These are phyloP conservation scores for Dictyostelium firmibasis DNA, from an alignment of 78 protist genomes.

Conservation along the genomic window DNA sequence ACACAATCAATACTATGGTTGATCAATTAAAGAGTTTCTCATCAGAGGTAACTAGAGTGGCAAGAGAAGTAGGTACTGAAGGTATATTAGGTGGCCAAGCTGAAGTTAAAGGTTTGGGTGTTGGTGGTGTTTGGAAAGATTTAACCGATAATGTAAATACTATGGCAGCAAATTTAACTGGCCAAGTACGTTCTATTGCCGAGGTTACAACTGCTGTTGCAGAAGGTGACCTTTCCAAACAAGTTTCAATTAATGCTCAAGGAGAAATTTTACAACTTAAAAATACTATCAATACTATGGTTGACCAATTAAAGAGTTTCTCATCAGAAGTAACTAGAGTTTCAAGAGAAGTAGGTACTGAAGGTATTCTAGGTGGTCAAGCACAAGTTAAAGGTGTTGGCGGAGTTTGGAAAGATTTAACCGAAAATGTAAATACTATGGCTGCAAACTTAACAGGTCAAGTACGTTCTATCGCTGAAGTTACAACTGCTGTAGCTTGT, in stretches of 20 bases:
- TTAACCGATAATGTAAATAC: slow-evolving; percentile 67
- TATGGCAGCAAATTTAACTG: slow-evolving; percentile 51
- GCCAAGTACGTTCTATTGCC: slow-evolving; percentile 50
- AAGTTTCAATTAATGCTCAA: slow-evolving; percentile 35
- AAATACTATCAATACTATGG: slow-evolving; percentile 72
- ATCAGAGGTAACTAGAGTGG: slow-evolving; percentile 71
- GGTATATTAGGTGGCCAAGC: slow-evolving; percentile 69
- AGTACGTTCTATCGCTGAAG: slow-evolving; percentile 62
- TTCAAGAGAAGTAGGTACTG: slow-evolving; percentile 65
- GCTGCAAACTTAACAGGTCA: slow-evolving; percentile 59
- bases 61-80: slow-evolving; percentile 67
- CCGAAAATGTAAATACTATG: slow-evolving; percentile 76
- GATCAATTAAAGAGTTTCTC: slow-evolving; percentile 40
- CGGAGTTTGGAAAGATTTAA: slow-evolving; percentile 73
- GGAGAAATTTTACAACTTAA: slow-evolving; percentile 65
- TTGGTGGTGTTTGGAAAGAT: slow-evolving; percentile 63
- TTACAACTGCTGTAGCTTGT: slow-evolving; percentile 62
- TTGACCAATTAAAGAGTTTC: slow-evolving; percentile 31
- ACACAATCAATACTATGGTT: slow-evolving; percentile 56
- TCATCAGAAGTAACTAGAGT: slow-evolving; percentile 52
- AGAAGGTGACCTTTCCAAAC: slow-evolving; percentile 52
- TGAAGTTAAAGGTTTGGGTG: slow-evolving; percentile 17
- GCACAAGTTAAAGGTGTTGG: slow-evolving; percentile 59
- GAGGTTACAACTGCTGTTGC: slow-evolving; percentile 65
- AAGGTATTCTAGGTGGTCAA: slow-evolving; percentile 72